Percentiles rank a stretch among this genome's conserved stretches.
phyloP scores from a whole-genome alignment of 1,284 basidiomycete genomes.

The Pseudozyma sp. region DNA sequence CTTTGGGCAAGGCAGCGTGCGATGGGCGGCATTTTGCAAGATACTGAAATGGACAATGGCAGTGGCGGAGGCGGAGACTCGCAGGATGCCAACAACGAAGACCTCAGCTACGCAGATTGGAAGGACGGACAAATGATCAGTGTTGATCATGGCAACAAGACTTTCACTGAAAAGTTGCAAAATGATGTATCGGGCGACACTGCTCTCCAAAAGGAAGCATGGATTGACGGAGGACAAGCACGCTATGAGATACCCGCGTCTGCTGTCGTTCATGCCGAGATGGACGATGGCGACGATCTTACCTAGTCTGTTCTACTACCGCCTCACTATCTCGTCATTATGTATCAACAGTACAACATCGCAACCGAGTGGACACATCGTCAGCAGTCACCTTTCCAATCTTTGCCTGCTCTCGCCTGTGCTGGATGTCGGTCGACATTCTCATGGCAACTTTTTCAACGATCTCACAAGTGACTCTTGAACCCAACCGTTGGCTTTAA shows the following conservation, averaged over 20 bases:
- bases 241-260: conserved; percentile 17
- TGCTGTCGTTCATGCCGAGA: conserved; percentile 8
- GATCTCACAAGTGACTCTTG: no score
- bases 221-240: conserved; percentile 13
- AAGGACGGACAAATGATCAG: conserved; percentile 9
- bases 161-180: conserved; percentile 2
- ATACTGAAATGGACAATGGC: conserved; percentile 29
- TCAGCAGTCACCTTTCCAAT: no score
- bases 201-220: conserved; percentile 11
- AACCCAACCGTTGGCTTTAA: no score
- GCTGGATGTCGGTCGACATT: no score
- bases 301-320: conserved; percentile 2
- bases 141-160: no score
- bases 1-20: conserved; percentile 53
- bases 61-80: conserved; percentile 6
- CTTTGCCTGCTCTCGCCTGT: no score
- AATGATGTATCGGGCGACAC: not conserved
- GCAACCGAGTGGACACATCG: no score
- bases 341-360: no score
- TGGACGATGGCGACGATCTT: conserved; percentile 20
- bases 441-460: no score
- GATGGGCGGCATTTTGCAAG: conserved; percentile 53
- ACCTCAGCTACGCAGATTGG: conserved; percentile 14
- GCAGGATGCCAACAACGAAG: not conserved
- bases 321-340: not conserved